These are phyloP conservation scores for Ilex aquifolium DNA, from an alignment of 257 asterid species.

Conservation along the genomic window DNA sequence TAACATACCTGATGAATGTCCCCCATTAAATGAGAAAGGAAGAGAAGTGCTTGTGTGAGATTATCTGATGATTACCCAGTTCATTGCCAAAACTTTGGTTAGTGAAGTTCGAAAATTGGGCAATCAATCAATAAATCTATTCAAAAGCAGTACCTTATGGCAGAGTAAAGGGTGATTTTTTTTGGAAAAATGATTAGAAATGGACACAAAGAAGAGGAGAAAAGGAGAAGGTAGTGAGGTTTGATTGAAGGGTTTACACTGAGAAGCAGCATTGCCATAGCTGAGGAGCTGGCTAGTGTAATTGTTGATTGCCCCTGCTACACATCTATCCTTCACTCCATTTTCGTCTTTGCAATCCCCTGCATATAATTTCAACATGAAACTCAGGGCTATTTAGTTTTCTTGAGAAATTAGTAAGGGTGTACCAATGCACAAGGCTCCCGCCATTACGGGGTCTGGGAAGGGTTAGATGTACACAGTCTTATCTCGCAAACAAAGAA, in stretches of 20 bases:
- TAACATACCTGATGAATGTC: slow-evolving; percentile 77
- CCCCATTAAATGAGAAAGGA: slow-evolving; percentile 80
- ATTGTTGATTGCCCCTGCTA: slow-evolving; percentile 89
- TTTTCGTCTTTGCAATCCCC: slow-evolving; percentile 88
- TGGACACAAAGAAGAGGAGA: neutral
- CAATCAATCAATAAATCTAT: no score
- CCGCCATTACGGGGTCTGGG: no score
- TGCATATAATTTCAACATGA: slow-evolving; percentile 8
- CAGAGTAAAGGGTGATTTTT: neutral
- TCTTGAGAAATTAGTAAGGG: no score
- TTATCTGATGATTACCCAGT: slow-evolving; percentile 42
- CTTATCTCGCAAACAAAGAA: no score
- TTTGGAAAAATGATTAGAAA: neutral
- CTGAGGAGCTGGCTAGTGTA: slow-evolving; percentile 70
- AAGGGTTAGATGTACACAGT: no score
- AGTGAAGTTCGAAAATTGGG: no score
- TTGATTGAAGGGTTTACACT: slow-evolving; percentile 30
- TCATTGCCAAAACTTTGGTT: no score
- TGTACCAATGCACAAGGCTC: no score
- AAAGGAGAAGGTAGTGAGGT: neutral
- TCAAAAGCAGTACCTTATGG: no score
- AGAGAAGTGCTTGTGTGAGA: slow-evolving; percentile 74
- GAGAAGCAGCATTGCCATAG: slow-evolving; percentile 34
- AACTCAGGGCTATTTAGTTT: no score
- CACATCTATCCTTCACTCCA: slow-evolving; percentile 67